A percentile compares a stretch with the other conserved stretches of the same genome.
phyloP scores from a whole-genome alignment of 306 rosid genomes.

The Parietaria judaica region DNA sequence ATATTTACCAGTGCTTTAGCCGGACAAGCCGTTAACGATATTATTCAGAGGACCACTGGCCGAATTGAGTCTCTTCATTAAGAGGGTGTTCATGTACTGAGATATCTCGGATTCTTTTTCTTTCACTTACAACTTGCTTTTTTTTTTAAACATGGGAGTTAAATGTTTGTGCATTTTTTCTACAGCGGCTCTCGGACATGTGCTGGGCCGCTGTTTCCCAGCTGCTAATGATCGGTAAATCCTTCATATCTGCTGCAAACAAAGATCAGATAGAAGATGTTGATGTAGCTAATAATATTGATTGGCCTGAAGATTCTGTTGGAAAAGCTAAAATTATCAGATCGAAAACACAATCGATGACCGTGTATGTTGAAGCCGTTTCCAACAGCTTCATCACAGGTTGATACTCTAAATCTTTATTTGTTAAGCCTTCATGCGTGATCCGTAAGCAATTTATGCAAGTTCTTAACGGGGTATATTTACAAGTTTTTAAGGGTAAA shows the following conservation, averaged over 20 bases:
- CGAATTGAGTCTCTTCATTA: slow-evolving; percentile 89
- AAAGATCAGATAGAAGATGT: slow-evolving; percentile 49
- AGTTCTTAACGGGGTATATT: too few relatives aligned
- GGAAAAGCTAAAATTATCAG: slow-evolving; percentile 83
- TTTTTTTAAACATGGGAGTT: slow-evolving; percentile 9
- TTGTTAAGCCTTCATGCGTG: background rate
- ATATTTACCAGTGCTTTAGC: slow-evolving; percentile 66
- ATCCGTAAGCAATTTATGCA: background rate
- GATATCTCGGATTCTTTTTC: slow-evolving; percentile 11
- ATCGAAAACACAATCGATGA: slow-evolving; percentile 64
- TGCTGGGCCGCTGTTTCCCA: slow-evolving; percentile 88
- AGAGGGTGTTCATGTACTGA: slow-evolving; percentile 90
- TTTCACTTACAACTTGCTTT: slow-evolving; percentile 2
- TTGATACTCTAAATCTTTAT: slow-evolving; percentile 16
- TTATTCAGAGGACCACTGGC: slow-evolving; percentile 72
- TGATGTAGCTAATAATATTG: slow-evolving; percentile 38
- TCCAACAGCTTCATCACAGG: slow-evolving; percentile 87
- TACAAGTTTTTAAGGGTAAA: too few relatives aligned
- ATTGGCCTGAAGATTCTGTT: slow-evolving; percentile 88
- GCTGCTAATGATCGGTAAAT: slow-evolving; percentile 64
- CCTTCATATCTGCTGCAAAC: slow-evolving; percentile 65
- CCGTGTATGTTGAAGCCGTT: slow-evolving; percentile 74
- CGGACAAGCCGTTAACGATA: slow-evolving; percentile 68
- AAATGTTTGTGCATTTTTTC: slow-evolving; percentile 14
- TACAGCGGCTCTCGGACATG: slow-evolving; percentile 94